phyloP scores from a whole-genome alignment of 192 early-diverging fungal genomes.

The Entophlyctis luteolus region DNA sequence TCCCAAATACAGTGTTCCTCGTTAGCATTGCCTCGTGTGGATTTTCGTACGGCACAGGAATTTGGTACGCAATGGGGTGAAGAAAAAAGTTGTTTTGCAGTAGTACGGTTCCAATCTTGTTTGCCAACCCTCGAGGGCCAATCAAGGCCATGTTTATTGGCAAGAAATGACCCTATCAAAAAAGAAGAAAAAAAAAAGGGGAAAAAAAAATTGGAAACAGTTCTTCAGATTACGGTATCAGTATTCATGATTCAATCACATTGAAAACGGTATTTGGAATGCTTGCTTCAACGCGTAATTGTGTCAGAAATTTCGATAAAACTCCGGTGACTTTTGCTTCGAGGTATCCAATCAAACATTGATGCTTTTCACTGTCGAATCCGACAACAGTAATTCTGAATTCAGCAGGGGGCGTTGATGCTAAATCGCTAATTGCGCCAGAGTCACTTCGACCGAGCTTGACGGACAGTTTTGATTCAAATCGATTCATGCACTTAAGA shows the following conservation, averaged over 20 bases:
- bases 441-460: too few relatives aligned
- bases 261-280: not conserved
- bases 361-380: not conserved
- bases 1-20: not conserved
- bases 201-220: constrained; percentile 10
- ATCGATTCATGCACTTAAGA: constrained; percentile 12
- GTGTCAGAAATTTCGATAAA: not conserved
- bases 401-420: not conserved
- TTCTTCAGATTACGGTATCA: not conserved
- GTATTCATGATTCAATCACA: not conserved
- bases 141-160: constrained; percentile 21
- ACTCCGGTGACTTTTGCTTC: not conserved
- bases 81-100: constrained; percentile 20
- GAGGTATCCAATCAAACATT: not conserved
- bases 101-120: constrained; percentile 12
- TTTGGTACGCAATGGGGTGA: not conserved
- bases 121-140: constrained; percentile 14
- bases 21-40: constrained; percentile 21
- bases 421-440: too few relatives aligned
- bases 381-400: not conserved
- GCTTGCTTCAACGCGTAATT: not conserved
- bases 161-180: constrained; percentile 16
- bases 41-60: constrained; percentile 26
- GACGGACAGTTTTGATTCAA: not conserved
- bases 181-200: not conserved